A percentile compares a stretch with the other conserved stretches of the same genome.
These are phyloP conservation scores for Gossypium turneri DNA, from an alignment of 345 rosid species.

Conservation along the genomic window DNA sequence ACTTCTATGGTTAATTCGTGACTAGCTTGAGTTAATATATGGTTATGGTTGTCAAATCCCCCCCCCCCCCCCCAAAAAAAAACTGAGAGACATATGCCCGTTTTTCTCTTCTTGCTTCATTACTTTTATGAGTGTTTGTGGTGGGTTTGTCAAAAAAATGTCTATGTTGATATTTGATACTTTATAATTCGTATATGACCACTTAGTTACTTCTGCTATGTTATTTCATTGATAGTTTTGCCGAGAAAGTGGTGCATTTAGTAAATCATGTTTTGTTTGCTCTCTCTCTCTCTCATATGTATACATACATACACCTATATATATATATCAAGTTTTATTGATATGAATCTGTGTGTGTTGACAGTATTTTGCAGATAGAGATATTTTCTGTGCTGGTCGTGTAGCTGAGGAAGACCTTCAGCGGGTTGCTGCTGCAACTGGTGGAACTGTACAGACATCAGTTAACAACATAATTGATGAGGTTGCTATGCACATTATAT, in stretches of 20 bases:
- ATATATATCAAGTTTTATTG: too few species aligned
- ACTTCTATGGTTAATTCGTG: background rate
- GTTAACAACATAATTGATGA: constrained; percentile 88
- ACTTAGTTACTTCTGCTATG: background rate
- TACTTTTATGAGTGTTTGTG: background rate
- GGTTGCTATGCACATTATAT: constrained; percentile 31
- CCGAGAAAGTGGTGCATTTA: too few species aligned
- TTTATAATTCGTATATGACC: background rate
- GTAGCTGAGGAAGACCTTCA: constrained; percentile 92
- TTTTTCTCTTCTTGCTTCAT: background rate
- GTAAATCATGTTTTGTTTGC: too few species aligned
- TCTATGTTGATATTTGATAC: background rate
- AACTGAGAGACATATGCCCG: background rate
- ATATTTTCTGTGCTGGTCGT: constrained; percentile 99
- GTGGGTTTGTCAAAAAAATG: background rate
- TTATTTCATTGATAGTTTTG: background rate
- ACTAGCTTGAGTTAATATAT: background rate
- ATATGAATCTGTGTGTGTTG: constrained; percentile 9
- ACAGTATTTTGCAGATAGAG: constrained; percentile 99
- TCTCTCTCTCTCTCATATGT: too few species aligned
- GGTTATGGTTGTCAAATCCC: background rate
- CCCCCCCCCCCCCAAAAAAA: too few species aligned
- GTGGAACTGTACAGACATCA: constrained; percentile 95
- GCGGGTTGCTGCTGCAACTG: constrained; percentile 94
- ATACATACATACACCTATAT: too few species aligned